phyloP scores from a whole-genome alignment of 83 land plant genomes.

The Thuja plicata region DNA sequence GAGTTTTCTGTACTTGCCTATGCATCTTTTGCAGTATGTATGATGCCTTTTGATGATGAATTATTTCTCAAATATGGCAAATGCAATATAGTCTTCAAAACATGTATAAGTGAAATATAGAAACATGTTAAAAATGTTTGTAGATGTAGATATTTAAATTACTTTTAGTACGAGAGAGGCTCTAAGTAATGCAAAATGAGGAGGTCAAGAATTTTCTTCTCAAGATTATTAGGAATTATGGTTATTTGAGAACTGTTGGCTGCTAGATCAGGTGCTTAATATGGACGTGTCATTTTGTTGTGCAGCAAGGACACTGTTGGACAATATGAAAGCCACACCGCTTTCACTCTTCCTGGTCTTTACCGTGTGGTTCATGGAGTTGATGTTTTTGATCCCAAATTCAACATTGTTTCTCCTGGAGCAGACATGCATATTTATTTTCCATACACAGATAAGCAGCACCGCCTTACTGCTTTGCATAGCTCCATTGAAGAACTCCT shows the following conservation, averaged over 20 bases:
- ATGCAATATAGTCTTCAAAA: not conserved
- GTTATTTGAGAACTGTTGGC: not conserved
- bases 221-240: not conserved
- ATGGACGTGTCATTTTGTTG: not conserved
- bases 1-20: not conserved
- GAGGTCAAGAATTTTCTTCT: not conserved
- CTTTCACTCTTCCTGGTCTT: conserved; percentile 74
- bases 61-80: not conserved
- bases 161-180: not conserved
- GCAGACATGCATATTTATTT: conserved; percentile 65
- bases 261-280: not conserved
- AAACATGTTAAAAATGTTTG: not conserved
- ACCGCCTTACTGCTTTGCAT: conserved; percentile 51
- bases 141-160: not conserved
- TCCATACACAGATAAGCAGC: conserved; percentile 48
- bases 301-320: conserved; percentile 68
- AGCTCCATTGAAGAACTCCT: conserved; percentile 51
- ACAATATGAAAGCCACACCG: conserved; percentile 72
- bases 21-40: not conserved
- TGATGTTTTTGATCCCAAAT: conserved; percentile 82
- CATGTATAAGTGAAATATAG: not conserved
- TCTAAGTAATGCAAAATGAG: not conserved
- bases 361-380: conserved; percentile 74
- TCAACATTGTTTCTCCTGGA: conserved; percentile 80
- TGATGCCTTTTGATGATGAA: not conserved